A percentile compares a stretch with the other conserved stretches of the same genome.
These are phyloP conservation scores for Trebouxia sp. DNA, from an alignment of 139 green algal genomes.

Conservation along the genomic window DNA sequence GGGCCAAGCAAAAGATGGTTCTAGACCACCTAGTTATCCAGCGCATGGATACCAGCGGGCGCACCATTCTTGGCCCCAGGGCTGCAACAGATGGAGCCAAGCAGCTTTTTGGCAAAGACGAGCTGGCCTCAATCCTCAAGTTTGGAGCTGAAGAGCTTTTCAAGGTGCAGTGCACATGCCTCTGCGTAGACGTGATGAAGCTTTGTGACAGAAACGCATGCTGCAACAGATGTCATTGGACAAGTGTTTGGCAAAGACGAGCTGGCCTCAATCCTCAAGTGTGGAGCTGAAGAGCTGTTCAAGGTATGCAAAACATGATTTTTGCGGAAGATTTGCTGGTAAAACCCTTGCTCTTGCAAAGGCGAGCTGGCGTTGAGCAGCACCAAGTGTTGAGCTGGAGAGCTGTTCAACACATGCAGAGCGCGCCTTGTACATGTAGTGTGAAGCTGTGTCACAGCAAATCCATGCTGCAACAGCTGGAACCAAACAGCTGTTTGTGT, in stretches of 20 bases:
- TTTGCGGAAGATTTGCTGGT: no score
- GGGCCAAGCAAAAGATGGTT: constrained; percentile 95
- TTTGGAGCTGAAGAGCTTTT: constrained; percentile 97
- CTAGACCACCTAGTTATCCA: constrained; percentile 96
- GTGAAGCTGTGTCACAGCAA: not conserved
- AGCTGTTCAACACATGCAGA: no score
- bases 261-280: constrained; percentile 91
- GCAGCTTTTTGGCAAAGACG: constrained; percentile 92
- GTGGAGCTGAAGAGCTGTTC: constrained; percentile 95
- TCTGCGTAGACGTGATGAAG: not conserved
- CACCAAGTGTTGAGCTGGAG: no score
- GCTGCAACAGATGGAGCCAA: constrained; percentile 49
- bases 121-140: constrained; percentile 91
- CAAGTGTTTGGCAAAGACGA: constrained; percentile 94
- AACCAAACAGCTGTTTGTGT: constrained; percentile 79
- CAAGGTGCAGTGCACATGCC: constrained; percentile 44
- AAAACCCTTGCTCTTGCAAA: no score
- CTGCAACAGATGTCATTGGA: constrained; percentile 48
- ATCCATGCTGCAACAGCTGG: constrained; percentile 25
- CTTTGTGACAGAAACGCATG: not conserved
- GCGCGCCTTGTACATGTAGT: no score
- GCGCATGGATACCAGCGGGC: constrained; percentile 86
- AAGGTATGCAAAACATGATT: constrained; percentile 43
- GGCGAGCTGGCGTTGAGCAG: no score
- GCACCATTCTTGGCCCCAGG: constrained; percentile 71